Percentiles rank a stretch among this genome's conserved stretches.
Evolutionary conservation across 306 rosid species (phyloP).

Genomic region (Vigna trinervia): DNA sequence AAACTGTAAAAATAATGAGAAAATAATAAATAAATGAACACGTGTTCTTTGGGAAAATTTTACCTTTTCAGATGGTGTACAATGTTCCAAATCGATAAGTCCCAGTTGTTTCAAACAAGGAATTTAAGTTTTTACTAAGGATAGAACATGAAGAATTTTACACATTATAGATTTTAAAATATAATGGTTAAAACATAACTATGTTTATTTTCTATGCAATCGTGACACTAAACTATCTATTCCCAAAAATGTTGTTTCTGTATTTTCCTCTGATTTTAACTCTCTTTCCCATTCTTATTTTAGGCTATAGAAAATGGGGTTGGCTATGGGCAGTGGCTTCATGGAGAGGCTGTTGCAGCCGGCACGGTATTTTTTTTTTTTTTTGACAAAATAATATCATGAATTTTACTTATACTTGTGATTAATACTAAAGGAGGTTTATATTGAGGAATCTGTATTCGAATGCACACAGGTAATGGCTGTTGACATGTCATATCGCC

Average conservation of each 20-base stretch:
- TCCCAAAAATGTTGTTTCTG: not conserved
- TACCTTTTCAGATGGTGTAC: not conserved
- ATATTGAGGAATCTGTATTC: conserved; percentile 44
- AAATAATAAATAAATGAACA: conserved; percentile 5
- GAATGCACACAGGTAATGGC: conserved; percentile 82
- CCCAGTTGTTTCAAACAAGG: conserved; percentile 25
- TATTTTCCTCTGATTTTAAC: conserved; percentile 35
- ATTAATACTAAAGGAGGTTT: not conserved
- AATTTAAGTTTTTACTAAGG: conserved; percentile 14
- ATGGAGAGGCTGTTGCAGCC: conserved; percentile 98
- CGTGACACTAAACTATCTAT: not conserved
- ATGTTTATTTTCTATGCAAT: conserved; percentile 32
- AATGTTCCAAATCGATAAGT: conserved; percentile 18
- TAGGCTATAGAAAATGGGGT: conserved; percentile 91
- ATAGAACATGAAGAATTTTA: conserved; percentile 21
- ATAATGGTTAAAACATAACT: conserved; percentile 22
- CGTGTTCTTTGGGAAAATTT: conserved; percentile 6
- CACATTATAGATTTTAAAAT: conserved; percentile 4
- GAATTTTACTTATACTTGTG: conserved; percentile 20
- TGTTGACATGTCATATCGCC: conserved; percentile 92
- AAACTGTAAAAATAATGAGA: not conserved
- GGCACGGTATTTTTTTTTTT: conserved; percentile 67
- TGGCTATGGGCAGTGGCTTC: conserved; percentile 97
- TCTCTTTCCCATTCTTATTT: conserved; percentile 37
- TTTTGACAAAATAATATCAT: not conserved